Evolutionary conservation across 768 basidiomycete genomes (phyloP).

Genomic region (Panus rudis): DNA sequence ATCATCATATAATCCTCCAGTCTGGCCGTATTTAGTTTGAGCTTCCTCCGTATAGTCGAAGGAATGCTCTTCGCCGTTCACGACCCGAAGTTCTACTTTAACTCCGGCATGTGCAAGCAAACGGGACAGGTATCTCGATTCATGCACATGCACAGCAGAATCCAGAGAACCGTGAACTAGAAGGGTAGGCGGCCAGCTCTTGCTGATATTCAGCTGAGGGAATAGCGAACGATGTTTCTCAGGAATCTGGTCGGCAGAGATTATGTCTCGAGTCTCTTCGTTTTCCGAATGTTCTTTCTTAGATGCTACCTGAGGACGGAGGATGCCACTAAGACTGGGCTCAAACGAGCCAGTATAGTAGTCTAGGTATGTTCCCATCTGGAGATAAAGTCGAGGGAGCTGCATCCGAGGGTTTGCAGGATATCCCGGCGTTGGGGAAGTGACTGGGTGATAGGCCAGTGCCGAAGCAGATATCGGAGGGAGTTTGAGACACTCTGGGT

Average conservation of each 20-base stretch:
- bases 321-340: constrained; percentile 39
- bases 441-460: constrained; percentile 38
- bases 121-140: constrained; percentile 31
- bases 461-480: constrained; percentile 34
- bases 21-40: no score
- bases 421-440: constrained; percentile 45
- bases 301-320: constrained; percentile 24
- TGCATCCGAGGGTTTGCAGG: constrained; percentile 60
- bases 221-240: constrained; percentile 31
- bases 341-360: constrained; percentile 42
- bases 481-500: constrained; percentile 30
- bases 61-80: constrained; percentile 44
- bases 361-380: constrained; percentile 51
- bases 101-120: constrained; percentile 33
- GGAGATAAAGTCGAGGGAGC: constrained; percentile 49
- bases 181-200: constrained; percentile 39
- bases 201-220: constrained; percentile 35
- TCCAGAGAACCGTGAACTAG: constrained; percentile 44
- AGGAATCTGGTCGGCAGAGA: constrained; percentile 17
- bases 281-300: neutral
- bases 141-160: constrained; percentile 35
- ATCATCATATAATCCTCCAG: constrained; percentile 29
- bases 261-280: neutral
- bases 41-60: constrained; percentile 46
- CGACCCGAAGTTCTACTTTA: constrained; percentile 26